Evolutionary conservation across 2,329 filamentous ascomycete genomes (phyloP), one percentile per base, ranked within the genome.

Genomic region (Geosmithia putterillii): DNA sequence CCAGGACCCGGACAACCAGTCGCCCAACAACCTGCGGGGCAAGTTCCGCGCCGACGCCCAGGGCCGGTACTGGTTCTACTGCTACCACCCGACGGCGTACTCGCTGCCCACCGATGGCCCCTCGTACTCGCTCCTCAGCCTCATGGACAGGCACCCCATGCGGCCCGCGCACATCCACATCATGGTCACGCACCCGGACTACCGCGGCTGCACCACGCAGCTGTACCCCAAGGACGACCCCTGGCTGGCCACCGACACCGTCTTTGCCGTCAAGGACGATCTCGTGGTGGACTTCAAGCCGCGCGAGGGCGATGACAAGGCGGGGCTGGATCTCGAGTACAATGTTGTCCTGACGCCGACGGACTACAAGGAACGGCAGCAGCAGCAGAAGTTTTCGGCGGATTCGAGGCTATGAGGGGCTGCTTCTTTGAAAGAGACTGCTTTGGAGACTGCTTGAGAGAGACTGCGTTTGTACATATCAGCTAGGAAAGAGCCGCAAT

Each of bases 21-120:
- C 66, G 41, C 75, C 76, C 57, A 83, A 86, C 72, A 87, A 87
- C 69, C 70, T 86, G 37, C 75, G 83, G 38, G 83, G 83, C 59
- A 86, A 86, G 67, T 86, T 86, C 69, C 73, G 71, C 52, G 76
- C 79, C 49, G 74, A 85, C 60, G 73, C 73, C 52, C 72, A 86
- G 48, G 83, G 83, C 52, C 72, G 79, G 59, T 84, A 81, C 64
- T 73, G 69, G 64, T 81, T 84, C 63, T 86, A 86, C 73, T 86
- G 81, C 70, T 75, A 81, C 56, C 72, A 83, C 62, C 83, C 83
- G 1, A 86, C 82, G 0, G 77, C 79, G 5, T 86, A 86, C 64
- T 80, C 79, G 35, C 69, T 86, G 48, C 80, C 81, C 38, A 79
- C 72, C 42, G 76, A 83, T 52, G 81, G 67, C 7, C 68, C 68